phyloP scores from a whole-genome alignment of 345 rosid genomes.

The Gossypium rotundifolium region DNA sequence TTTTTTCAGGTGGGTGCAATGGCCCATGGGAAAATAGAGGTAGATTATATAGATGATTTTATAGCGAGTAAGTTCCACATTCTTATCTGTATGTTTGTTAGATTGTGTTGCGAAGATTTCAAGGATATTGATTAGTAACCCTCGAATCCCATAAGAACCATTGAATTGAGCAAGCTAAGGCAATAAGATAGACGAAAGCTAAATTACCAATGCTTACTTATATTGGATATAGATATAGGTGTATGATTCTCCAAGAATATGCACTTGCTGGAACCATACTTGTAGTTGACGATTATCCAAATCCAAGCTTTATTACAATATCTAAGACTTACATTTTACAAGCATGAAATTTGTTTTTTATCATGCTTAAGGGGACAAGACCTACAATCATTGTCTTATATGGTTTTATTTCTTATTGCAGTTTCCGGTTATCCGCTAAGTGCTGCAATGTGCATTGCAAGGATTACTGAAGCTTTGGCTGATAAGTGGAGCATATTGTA shows the following conservation, averaged over 20 bases:
- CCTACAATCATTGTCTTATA: neutral
- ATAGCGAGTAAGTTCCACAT: slow-evolving; percentile 45
- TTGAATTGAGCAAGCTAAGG: neutral
- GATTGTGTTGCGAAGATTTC: neutral
- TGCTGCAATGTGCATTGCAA: slow-evolving; percentile 78
- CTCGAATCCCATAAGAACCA: neutral
- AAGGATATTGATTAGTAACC: neutral
- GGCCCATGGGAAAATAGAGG: slow-evolving; percentile 76
- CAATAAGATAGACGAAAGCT: neutral
- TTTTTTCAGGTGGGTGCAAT: slow-evolving; percentile 70
- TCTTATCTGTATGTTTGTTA: neutral
- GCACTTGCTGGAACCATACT: too few relatives aligned
- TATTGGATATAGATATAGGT: too few relatives aligned
- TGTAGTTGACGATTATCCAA: neutral
- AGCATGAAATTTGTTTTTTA: neutral
- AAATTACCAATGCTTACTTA: too few relatives aligned
- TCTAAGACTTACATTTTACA: neutral
- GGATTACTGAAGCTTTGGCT: slow-evolving; percentile 64
- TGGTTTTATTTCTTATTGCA: slow-evolving; percentile 22
- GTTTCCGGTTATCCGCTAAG: slow-evolving; percentile 87
- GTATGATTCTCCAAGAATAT: too few relatives aligned
- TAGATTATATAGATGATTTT: slow-evolving; percentile 54
- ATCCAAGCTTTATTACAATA: neutral
- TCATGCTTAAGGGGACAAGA: neutral
- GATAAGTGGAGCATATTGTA: slow-evolving; percentile 43